Evolutionary conservation across 2,329 filamentous ascomycete species (phyloP), one percentile per base, ranked within the genome.

Genomic region (Exophiala xenobiotica): DNA sequence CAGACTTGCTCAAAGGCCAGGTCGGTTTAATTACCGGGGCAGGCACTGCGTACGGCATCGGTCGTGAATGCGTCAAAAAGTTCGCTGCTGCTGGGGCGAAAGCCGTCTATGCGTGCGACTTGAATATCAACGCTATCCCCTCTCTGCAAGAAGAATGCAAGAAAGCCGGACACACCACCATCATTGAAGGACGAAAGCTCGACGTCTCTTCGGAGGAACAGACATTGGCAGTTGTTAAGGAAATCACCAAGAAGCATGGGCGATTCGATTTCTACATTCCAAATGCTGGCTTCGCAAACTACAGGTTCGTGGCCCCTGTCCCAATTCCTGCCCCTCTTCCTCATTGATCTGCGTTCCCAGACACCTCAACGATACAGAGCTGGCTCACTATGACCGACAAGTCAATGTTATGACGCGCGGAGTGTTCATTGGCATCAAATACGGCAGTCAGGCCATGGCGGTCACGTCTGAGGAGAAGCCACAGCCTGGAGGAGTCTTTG

Each of bases 1-100:
- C 8, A 14, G 8, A 27, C 18, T n/a, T 46, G 24, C 24, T 53
- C 6, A 29, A 45, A 26, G 41, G 47, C 4, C 19, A 63, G 31
- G 63, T 65, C 16, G 60, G 60, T 12, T 14, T 65, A 16, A 57
- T 64, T 16, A 65, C 64, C 0, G 64, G 64, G n/a, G 64, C 63
- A 1, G 64, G 64, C 1, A 64, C 64, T 0, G 56, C 63, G 1
- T 51, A 57, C 18, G 62, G 64, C 2, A 65, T 65, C 23, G 63
- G 63, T 1, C 41, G 64, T 12, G 64, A 63, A 3, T 40, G 61
- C 6, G 61, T 63, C 0, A 39, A 63, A 7, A 51, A 45, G 0
- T 47, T 63, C 6, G 63, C 62, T 12, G 26, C 24, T 11, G 52
- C 52, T 1, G 52, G 52, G 11, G 52, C 52, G 3, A 31, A 20